Evolutionary conservation across 2,329 filamentous ascomycete species (phyloP).

Genomic region (Colletotrichum ledebouriae): DNA sequence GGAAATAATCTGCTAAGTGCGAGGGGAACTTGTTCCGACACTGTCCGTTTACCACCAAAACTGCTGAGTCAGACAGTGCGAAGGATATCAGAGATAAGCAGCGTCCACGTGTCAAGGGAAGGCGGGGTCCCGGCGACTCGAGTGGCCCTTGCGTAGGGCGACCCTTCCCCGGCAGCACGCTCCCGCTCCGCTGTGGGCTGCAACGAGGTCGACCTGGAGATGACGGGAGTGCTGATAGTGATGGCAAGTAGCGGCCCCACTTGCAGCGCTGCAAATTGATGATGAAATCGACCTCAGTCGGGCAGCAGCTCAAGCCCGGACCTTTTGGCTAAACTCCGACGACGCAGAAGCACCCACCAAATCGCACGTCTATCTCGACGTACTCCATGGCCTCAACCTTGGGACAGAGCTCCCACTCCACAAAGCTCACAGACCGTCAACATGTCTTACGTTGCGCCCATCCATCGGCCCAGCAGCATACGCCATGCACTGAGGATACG

Average conservation of each 20-base stretch:
- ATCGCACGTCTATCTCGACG: constrained; percentile 9
- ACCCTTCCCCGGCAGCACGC: constrained; percentile 12
- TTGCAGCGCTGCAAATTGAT: constrained; percentile 25
- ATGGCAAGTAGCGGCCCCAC: neutral
- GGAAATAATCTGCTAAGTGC: constrained; percentile 3
- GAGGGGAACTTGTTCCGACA: neutral
- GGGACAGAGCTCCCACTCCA: constrained; percentile 37
- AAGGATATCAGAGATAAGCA: neutral
- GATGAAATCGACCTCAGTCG: constrained; percentile 26
- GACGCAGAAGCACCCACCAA: constrained; percentile 29
- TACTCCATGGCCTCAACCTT: constrained; percentile 27
- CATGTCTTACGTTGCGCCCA: constrained; percentile 96
- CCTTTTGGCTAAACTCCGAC: constrained; percentile 40
- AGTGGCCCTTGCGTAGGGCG: constrained; percentile 15
- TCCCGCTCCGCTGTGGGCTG: neutral
- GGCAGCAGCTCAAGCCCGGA: constrained; percentile 24
- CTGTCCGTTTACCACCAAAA: fast-evolving
- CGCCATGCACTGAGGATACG: constrained; percentile 87
- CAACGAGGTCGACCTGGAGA: neutral
- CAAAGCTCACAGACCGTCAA: constrained; percentile 38
- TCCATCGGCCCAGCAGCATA: constrained; percentile 92
- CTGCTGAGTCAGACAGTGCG: neutral
- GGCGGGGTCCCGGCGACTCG: neutral
- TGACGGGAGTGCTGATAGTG: too few relatives aligned
- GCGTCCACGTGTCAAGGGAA: constrained; percentile 5